A percentile compares a stretch with the other conserved stretches of the same genome.
phyloP scores from a whole-genome alignment of 75 land plant species.

The Isoetes taiwanensis region DNA sequence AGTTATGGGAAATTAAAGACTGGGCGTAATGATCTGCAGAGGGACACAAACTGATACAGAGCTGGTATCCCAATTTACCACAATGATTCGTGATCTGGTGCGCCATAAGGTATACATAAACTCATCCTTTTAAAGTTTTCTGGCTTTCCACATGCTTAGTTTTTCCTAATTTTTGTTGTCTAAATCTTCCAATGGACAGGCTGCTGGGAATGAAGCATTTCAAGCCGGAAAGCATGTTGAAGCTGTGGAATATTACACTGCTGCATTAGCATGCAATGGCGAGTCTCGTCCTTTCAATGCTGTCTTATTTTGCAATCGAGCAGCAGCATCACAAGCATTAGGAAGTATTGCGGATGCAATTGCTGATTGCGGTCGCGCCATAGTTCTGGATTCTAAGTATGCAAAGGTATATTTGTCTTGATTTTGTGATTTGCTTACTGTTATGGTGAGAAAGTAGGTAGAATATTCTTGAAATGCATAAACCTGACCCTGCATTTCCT shows the following conservation, averaged over 20 bases:
- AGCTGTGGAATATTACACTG: conserved; percentile 90
- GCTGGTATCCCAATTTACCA: conserved; percentile 1
- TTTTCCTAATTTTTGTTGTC: background rate
- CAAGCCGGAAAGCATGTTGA: conserved; percentile 71
- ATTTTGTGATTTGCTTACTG: background rate
- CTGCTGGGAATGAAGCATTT: conserved; percentile 92
- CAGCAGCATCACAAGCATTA: conserved; percentile 91
- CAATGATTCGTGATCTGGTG: conserved; percentile 13
- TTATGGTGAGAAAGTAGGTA: too few relatives aligned
- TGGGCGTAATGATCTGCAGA: too few relatives aligned
- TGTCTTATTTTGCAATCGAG: conserved; percentile 90
- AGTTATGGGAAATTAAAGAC: too few relatives aligned
- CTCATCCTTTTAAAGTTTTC: background rate
- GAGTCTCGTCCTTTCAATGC: conserved; percentile 93
- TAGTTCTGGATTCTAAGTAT: conserved; percentile 82
- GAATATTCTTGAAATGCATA: too few relatives aligned
- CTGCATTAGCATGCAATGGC: conserved; percentile 68
- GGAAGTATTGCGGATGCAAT: conserved; percentile 92
- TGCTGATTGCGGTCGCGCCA: conserved; percentile 93
- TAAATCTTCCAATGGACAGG: conserved; percentile 18
- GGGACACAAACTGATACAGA: too few relatives aligned
- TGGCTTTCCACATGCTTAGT: background rate
- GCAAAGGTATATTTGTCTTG: conserved; percentile 38
- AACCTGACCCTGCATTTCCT: too few relatives aligned
- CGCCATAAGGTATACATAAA: conserved; percentile 9